Conservation (phyloP, 2,329 filamentous ascomycete genomes). For the Fusarium sp. region DNA sequence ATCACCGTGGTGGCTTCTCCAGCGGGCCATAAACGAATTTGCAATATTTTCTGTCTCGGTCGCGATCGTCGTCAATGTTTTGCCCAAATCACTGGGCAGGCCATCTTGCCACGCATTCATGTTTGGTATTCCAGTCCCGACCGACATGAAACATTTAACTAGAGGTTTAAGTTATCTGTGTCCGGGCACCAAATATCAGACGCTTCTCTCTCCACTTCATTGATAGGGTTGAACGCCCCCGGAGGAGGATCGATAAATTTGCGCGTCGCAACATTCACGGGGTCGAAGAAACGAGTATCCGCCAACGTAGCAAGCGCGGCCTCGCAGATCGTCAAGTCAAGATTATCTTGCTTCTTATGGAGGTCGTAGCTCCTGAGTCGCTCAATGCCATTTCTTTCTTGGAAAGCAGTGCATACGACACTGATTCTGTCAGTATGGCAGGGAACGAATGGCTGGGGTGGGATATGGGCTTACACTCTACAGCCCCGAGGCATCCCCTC, state of each 20-base stretch:
- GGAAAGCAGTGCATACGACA: background rate
- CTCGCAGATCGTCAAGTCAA: background rate
- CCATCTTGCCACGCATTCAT: background rate
- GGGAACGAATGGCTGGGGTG: background rate
- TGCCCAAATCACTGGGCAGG: background rate
- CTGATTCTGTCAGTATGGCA: background rate
- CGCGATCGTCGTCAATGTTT: background rate
- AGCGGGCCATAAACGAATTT: background rate
- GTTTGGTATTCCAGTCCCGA: background rate
- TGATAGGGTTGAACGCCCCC: constrained; percentile 12
- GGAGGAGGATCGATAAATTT: constrained; percentile 3
- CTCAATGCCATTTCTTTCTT: background rate
- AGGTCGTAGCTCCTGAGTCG: too few species aligned
- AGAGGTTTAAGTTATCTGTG: background rate
- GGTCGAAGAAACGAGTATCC: constrained; percentile 7
- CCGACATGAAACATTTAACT: background rate
- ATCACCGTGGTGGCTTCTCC: background rate
- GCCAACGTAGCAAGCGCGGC: constrained; percentile 5
- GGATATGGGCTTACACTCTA: background rate
- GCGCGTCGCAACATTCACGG: background rate
- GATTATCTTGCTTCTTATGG: too few species aligned
- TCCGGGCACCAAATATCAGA: background rate
- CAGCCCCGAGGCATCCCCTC: background rate
- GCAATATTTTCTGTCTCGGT: background rate
- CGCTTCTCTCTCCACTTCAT: constrained; percentile 1